phyloP scores from a whole-genome alignment of 2,329 filamentous ascomycete genomes.

The Aspergillus pseudotamarii region DNA sequence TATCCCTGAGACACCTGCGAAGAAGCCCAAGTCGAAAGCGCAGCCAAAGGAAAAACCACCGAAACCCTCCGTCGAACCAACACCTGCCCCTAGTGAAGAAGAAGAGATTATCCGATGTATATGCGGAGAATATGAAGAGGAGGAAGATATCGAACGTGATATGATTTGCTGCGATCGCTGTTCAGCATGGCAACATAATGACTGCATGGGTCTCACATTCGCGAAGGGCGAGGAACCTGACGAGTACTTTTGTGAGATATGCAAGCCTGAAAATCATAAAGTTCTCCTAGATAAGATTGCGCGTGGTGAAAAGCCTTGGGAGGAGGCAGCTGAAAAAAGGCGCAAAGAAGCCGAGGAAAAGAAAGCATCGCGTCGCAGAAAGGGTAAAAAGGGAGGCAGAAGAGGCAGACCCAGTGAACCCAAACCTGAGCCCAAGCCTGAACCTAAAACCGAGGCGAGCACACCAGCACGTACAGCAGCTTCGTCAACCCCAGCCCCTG shows the following conservation, averaged over 20 bases:
- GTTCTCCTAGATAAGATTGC: conserved; percentile 77
- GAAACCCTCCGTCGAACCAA: conserved; percentile 52
- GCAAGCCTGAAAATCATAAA: conserved; percentile 80
- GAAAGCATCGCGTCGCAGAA: conserved; percentile 62
- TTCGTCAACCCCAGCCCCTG: conserved; percentile 19
- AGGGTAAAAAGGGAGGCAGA: conserved; percentile 59
- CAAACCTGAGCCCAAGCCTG: conserved; percentile 60
- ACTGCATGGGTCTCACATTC: conserved; percentile 86
- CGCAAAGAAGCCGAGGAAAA: conserved; percentile 63
- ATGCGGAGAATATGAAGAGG: conserved; percentile 83
- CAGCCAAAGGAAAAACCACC: conserved; percentile 49
- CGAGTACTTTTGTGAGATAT: conserved; percentile 91
- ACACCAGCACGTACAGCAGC: conserved; percentile 36
- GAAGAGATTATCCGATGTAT: conserved; percentile 87
- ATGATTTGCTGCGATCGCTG: conserved; percentile 97
- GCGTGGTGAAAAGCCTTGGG: conserved; percentile 85
- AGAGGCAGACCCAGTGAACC: conserved; percentile 67
- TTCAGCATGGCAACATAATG: conserved; percentile 94
- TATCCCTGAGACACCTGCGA: conserved; percentile 60
- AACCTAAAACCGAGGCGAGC: conserved; percentile 54
- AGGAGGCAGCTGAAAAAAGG: conserved; percentile 65
- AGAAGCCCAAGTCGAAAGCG: conserved; percentile 51
- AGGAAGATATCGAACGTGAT: conserved; percentile 81
- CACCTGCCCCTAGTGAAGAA: conserved; percentile 50
- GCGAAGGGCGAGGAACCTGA: conserved; percentile 74